phyloP scores from a whole-genome alignment of 192 early-diverging fungal species.

The Phycomyces blakesleeanus region DNA sequence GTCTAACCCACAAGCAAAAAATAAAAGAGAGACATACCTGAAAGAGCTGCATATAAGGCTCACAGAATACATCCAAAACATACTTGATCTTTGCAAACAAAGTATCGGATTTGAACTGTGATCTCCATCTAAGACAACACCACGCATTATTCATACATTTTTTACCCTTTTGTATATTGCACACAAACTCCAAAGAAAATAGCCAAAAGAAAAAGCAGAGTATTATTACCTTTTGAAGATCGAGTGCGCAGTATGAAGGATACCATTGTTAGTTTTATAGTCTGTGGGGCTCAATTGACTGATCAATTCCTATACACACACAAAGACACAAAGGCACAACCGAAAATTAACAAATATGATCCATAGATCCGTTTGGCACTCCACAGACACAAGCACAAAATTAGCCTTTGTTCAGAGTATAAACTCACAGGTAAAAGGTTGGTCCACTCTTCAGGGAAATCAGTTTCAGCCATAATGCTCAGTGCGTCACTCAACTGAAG shows the following conservation, averaged over 20 bases:
- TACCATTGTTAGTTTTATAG: slow-evolving; percentile 82
- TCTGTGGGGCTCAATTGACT: slow-evolving; percentile 71
- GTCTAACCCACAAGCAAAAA: not conserved
- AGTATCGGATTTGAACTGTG: slow-evolving; percentile 71
- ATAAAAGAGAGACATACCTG: slow-evolving; percentile 60
- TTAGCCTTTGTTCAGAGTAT: too few species aligned
- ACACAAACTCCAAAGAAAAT: too few species aligned
- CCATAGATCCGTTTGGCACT: too few species aligned
- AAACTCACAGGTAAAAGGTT: slow-evolving; percentile 67
- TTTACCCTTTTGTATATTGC: too few species aligned
- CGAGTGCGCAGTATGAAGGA: slow-evolving; percentile 92
- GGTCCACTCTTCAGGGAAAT: slow-evolving; percentile 92
- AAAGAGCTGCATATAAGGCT: slow-evolving; percentile 79
- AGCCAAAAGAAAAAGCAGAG: not conserved
- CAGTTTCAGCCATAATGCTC: slow-evolving; percentile 86
- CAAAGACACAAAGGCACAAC: too few species aligned
- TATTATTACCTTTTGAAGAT: slow-evolving; percentile 81
- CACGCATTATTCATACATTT: not conserved
- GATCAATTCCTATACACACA: slow-evolving; percentile 56
- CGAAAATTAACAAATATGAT: too few species aligned
- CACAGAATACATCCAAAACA: slow-evolving; percentile 82
- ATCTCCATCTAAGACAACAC: slow-evolving; percentile 67
- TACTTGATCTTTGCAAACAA: slow-evolving; percentile 90
- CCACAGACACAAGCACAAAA: too few species aligned
- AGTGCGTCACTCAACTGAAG: slow-evolving; percentile 89